These are phyloP conservation scores for Fusarium subtropicale DNA, from an alignment of 2,329 filamentous ascomycete species.

Conservation along the genomic window DNA sequence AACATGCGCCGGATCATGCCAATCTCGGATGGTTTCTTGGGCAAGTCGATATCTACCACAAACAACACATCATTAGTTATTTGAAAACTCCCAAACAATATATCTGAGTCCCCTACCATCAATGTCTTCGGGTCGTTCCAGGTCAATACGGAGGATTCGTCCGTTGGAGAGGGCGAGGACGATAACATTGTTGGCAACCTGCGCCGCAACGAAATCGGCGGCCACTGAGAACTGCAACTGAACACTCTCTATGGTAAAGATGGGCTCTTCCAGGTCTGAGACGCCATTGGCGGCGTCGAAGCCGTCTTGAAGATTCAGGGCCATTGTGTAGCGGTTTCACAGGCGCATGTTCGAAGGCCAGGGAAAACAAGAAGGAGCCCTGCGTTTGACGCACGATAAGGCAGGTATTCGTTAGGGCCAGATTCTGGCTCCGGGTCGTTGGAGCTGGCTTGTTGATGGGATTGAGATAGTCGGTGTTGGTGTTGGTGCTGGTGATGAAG, in stretches of 20 bases:
- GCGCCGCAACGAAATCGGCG: constrained; percentile 94
- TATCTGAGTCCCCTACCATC: constrained; percentile 69
- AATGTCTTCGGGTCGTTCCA: constrained; percentile 94
- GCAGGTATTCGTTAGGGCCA: background rate
- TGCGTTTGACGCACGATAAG: constrained; percentile 8
- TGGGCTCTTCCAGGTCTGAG: constrained; percentile 74
- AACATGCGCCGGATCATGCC: constrained; percentile 96
- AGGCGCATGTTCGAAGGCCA: constrained; percentile 40
- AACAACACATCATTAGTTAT: constrained; percentile 19
- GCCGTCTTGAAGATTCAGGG: constrained; percentile 64
- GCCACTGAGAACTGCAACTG: constrained; percentile 95
- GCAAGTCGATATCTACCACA: constrained; percentile 87
- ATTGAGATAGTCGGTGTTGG: constrained; percentile 21
- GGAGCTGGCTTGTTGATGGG: constrained; percentile 24
- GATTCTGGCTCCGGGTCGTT: constrained; percentile 16
- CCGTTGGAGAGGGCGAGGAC: constrained; percentile 92
- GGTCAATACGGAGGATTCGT: constrained; percentile 91
- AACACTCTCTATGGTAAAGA: constrained; percentile 94
- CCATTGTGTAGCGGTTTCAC: constrained; percentile 48
- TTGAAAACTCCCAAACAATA: background rate
- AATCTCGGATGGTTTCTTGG: constrained; percentile 90
- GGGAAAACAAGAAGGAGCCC: background rate
- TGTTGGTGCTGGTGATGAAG: constrained; percentile 10
- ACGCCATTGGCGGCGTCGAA: constrained; percentile 74
- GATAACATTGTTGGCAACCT: constrained; percentile 97